These are phyloP conservation scores for Evernia prunastri DNA, from an alignment of 495 filamentous ascomycete genomes.

Conservation along the genomic window DNA sequence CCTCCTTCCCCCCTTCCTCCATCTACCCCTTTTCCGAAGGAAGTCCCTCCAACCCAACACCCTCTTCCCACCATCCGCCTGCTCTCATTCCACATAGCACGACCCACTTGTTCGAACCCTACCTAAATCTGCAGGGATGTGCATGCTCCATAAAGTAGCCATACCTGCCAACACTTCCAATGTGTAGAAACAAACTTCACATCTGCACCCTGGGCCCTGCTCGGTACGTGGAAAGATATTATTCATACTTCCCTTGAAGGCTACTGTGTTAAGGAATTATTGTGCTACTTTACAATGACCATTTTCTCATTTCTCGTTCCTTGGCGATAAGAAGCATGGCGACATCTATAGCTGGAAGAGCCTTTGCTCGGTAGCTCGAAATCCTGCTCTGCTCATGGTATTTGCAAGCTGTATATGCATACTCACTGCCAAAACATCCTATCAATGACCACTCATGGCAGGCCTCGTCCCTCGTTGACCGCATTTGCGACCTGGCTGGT, in stretches of 20 bases:
- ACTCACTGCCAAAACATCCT: not conserved
- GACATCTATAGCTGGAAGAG: not conserved
- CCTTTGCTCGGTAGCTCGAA: not conserved
- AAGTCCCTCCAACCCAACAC: no score
- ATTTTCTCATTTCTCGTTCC: not conserved
- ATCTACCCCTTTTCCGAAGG: no score
- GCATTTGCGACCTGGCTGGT: conserved; percentile 54
- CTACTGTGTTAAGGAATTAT: not conserved
- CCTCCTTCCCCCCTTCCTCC: no score
- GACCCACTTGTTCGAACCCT: no score
- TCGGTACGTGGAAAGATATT: no score
- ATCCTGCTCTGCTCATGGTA: not conserved
- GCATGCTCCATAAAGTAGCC: no score
- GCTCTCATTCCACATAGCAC: no score
- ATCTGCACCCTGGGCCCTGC: no score
- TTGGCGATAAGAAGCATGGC: not conserved
- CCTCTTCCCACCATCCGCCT: no score
- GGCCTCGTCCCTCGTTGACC: conserved; percentile 49
- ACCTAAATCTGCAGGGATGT: no score
- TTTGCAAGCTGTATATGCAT: not conserved
- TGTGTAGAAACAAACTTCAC: no score
- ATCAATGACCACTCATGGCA: conserved; percentile 34
- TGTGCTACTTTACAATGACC: not conserved
- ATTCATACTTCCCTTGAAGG: not conserved
- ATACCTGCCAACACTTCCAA: no score